Evolutionary conservation across 495 filamentous ascomycete genomes (phyloP).

Genomic region (Hypoxylon crocopeplum): DNA sequence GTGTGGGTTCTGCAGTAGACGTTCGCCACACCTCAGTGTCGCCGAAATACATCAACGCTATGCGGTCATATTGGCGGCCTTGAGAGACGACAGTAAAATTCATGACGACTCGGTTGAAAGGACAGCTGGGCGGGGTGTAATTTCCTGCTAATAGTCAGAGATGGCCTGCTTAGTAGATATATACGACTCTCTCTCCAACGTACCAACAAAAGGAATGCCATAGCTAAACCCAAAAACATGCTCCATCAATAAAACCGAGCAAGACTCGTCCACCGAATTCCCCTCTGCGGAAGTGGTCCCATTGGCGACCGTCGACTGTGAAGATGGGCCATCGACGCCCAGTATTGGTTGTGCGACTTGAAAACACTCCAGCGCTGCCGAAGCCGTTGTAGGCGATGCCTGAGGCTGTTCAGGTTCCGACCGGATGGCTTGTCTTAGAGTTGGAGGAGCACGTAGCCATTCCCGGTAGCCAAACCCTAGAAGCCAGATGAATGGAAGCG

Average conservation of each 20-base stretch:
- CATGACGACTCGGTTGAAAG: conserved; percentile 82
- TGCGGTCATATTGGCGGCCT: conserved; percentile 80
- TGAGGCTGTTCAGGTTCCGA: conserved; percentile 9
- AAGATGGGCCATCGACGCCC: conserved; percentile 44
- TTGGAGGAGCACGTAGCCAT: not conserved
- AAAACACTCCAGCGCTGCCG: conserved; percentile 62
- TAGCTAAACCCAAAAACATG: conserved; percentile 81
- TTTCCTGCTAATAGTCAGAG: conserved; percentile 52
- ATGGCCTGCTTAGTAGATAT: not conserved
- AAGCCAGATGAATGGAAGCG: conserved; percentile 11
- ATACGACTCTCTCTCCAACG: conserved; percentile 29
- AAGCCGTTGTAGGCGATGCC: not conserved
- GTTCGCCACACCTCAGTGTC: conserved; percentile 85
- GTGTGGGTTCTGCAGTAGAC: conserved; percentile 83
- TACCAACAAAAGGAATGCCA: conserved; percentile 79
- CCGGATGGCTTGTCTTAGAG: not conserved
- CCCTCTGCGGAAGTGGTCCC: conserved; percentile 9
- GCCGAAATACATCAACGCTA: conserved; percentile 80
- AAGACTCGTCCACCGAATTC: conserved; percentile 44
- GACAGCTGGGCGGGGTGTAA: conserved; percentile 75
- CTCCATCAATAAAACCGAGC: conserved; percentile 69
- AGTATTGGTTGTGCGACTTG: conserved; percentile 71
- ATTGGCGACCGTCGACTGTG: conserved; percentile 39
- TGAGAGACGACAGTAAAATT: conserved; percentile 80
- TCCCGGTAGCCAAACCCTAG: not conserved